Evolutionary conservation across 352 stramenopile genomes (phyloP).

Genomic region (Elongisporangium anandrum): DNA sequence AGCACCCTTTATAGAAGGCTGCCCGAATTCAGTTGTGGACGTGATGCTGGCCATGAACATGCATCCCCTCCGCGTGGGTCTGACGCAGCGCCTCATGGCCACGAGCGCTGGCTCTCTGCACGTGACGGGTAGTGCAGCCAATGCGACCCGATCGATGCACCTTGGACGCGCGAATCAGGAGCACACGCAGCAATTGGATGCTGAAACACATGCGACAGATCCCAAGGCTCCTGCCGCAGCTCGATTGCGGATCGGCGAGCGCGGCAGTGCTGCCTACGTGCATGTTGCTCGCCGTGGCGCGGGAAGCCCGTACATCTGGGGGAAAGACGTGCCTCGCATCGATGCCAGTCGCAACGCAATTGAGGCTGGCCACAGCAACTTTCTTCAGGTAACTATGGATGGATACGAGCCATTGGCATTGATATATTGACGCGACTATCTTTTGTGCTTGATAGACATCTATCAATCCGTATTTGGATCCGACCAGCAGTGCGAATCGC

Average conservation of each 20-base stretch:
- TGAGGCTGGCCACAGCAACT: slow-evolving; percentile 48
- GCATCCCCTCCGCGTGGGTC: neutral
- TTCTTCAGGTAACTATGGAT: slow-evolving; percentile 30
- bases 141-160: slow-evolving; percentile 19
- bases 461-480: slow-evolving; percentile 40
- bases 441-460: slow-evolving; percentile 21
- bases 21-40: neutral
- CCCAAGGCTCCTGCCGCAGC: slow-evolving; percentile 21
- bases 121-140: neutral
- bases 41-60: neutral
- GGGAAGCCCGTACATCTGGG: slow-evolving; percentile 62
- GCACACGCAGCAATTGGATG: slow-evolving; percentile 34
- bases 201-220: slow-evolving; percentile 13
- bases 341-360: slow-evolving; percentile 37
- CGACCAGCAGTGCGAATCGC: slow-evolving; percentile 8
- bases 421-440: neutral
- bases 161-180: slow-evolving; percentile 36
- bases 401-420: slow-evolving; percentile 1
- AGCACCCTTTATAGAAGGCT: neutral
- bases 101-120: neutral
- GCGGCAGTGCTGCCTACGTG: slow-evolving; percentile 13
- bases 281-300: slow-evolving; percentile 34
- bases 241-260: slow-evolving; percentile 20
- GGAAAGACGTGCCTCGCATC: slow-evolving; percentile 66
- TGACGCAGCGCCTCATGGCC: neutral